Percentiles rank a stretch among this genome's conserved stretches.
phyloP scores from a whole-genome alignment of 495 filamentous ascomycete genomes.

The Hypoxylon perforatum region DNA sequence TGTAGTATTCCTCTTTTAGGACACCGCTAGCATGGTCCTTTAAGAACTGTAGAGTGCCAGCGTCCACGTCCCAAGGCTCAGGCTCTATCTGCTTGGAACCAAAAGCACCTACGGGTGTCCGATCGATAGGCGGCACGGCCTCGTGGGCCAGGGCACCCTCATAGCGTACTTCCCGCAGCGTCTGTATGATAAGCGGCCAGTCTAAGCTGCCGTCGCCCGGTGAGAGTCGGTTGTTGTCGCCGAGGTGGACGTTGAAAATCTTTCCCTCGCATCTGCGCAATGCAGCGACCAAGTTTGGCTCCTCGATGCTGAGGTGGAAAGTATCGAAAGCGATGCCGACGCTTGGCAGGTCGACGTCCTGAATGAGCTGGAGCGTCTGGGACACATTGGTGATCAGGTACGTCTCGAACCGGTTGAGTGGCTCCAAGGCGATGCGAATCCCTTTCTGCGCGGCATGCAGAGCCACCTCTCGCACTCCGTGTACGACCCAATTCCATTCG shows the following conservation, averaged over 20 bases:
- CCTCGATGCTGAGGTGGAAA: conserved; percentile 45
- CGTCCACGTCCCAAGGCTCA: conserved; percentile 33
- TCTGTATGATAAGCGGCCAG: conserved; percentile 38
- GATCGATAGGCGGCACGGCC: conserved; percentile 45
- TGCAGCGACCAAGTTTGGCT: conserved; percentile 37
- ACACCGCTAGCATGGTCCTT: conserved; percentile 46
- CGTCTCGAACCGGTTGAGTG: conserved; percentile 46
- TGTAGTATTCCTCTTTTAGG: conserved; percentile 42
- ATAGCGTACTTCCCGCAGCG: conserved; percentile 38
- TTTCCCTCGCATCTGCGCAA: conserved; percentile 34
- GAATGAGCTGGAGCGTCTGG: conserved; percentile 37
- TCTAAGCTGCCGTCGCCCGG: conserved; percentile 41
- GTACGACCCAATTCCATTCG: conserved; percentile 46
- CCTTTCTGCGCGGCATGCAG: conserved; percentile 28
- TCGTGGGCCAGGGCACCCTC: conserved; percentile 41
- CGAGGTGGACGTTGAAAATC: conserved; percentile 43
- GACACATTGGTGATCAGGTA: conserved; percentile 42
- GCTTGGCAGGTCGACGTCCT: conserved; percentile 32
- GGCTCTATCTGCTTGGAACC: conserved; percentile 30
- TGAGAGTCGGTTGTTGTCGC: conserved; percentile 43
- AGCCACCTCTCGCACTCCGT: conserved; percentile 38
- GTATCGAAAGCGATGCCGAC: conserved; percentile 44
- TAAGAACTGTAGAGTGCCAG: conserved; percentile 39
- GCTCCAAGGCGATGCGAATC: conserved; percentile 39
- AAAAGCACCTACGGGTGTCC: conserved; percentile 31